Evolutionary conservation across 2,329 filamentous ascomycete species (phyloP), one percentile per base, ranked within the genome.

Genomic region (Ophiostoma ulmi): DNA sequence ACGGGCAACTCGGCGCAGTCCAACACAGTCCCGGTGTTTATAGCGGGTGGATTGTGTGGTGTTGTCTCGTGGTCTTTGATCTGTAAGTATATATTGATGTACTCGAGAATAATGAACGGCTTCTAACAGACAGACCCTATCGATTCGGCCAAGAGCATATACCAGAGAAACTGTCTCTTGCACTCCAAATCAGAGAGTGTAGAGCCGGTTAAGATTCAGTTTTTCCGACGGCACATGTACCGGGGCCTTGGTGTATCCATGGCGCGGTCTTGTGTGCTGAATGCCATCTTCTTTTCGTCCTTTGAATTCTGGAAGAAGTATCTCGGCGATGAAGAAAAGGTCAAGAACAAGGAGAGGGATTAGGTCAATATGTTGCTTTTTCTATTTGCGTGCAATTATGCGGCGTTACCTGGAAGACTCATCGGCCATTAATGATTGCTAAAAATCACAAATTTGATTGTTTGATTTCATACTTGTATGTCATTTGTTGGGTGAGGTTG

Each of bases 231-330:
- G 70, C 87, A 90, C 73, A 93, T 93, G 88, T 96, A 95, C 80
- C 88, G 91, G 75, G 92, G 92, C 39, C 84, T 96, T 3, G 91
- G 89, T 31, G 92, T 95, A 36, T 94, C 91, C 52, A 94, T 95
- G 88, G 86, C 88, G 74, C 88, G 92, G 70, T 94, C 91, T 14
- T 93, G 91, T 76, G 84, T 92, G 69, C 89, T 95, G 75, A 96
- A 96, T 78, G 91, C 92, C 74, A 91, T 96, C 76, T 96, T 96
- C 84, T 96, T 96, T 81, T 93, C 91, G 63, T 90, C 89, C 55
- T 96, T 95, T 78, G 92, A 96, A 80, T 89, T 92, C 76, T 86
- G 92, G 76, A 95, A 95, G 81, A 90, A 89, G 78, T 67, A 67
- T 13, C 39, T 67, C n/a, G 65, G 65, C 65, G 65, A 67, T 1